These are phyloP conservation scores for Trichoderma orchidacearum DNA, from an alignment of 495 filamentous ascomycete species.

Conservation along the genomic window DNA sequence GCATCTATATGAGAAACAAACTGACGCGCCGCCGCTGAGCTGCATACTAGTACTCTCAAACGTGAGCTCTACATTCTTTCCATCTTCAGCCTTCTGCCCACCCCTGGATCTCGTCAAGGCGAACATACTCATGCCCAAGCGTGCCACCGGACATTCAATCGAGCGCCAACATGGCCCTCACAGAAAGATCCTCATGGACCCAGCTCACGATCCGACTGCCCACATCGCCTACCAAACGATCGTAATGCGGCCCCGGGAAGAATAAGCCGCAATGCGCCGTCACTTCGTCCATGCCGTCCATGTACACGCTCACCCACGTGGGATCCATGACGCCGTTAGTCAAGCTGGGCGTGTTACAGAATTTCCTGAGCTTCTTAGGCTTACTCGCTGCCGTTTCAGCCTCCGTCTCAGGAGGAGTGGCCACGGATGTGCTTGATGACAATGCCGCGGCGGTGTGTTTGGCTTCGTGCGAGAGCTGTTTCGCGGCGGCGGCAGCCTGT, in stretches of 20 bases:
- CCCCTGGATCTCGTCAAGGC: too few species aligned
- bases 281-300: conserved; percentile 76
- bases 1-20: too few species aligned
- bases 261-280: conserved; percentile 78
- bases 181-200: conserved; percentile 44
- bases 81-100: too few species aligned
- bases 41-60: too few species aligned
- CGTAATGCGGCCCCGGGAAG: conserved; percentile 54
- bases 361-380: conserved; percentile 46
- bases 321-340: conserved; percentile 36
- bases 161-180: conserved; percentile 16
- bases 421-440: conserved; percentile 2
- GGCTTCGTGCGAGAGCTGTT: not conserved
- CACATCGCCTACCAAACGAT: conserved; percentile 62
- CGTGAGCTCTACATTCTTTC: too few species aligned
- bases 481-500: conserved; percentile 3
- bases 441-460: not conserved
- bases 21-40: too few species aligned
- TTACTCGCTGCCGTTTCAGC: conserved; percentile 5
- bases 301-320: conserved; percentile 62
- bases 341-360: conserved; percentile 58
- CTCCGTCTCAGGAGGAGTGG: not conserved
- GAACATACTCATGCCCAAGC: too few species aligned
- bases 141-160: too few species aligned
- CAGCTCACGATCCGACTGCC: conserved; percentile 55